Evolutionary conservation across 2,329 filamentous ascomycete genomes (phyloP), one percentile per base, ranked within the genome.

Genomic region (Ilyonectria mors-panacis): DNA sequence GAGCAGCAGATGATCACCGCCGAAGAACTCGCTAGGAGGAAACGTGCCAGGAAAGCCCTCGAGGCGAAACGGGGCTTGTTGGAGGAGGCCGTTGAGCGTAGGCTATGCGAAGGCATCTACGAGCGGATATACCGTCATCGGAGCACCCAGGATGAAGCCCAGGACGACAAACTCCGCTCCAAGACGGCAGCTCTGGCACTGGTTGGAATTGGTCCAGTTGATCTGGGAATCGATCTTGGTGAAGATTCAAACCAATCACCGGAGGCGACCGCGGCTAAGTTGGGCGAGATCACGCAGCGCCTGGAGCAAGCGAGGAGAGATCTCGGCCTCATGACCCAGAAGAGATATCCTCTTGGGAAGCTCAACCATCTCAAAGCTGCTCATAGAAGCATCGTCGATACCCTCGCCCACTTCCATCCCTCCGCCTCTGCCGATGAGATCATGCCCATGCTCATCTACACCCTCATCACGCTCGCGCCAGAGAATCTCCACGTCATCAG

Each of bases 381-480:
- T 3, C 96, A 98, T 80, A 97, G 97, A 83, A 92, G 91, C 70
- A 98, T 99, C 70, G 96, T 99, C 55, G 95, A 98, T 79, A 95
- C 94, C 1, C 80, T 92, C 55, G 86, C 89, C 4, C 86, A 89
- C 73, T 91, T 91, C 66, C 89, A 91, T 68, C 89, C 88, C 19
- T 91, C 95, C 1, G 97, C 96, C 1, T 98, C 96, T 1, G 96
- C 96, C 3, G 96, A 99, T 78, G 96, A 98, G 81, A 97, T 99
- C 61, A 91, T 99, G 79, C 96, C 96, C 1, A 97, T 97, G 80
- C 87, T 99, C 69, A 99, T 99, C 68, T 99, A 97, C 82, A 94
- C 94, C 0, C 88, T 99, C 67, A 97, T 99, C 78, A 98, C 94
- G 3, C 92, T 95, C 50, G 92, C 94, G 0, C 93, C 95, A 0